phyloP scores from a whole-genome alignment of 2,329 filamentous ascomycete species.

The Epichloe festucae region DNA sequence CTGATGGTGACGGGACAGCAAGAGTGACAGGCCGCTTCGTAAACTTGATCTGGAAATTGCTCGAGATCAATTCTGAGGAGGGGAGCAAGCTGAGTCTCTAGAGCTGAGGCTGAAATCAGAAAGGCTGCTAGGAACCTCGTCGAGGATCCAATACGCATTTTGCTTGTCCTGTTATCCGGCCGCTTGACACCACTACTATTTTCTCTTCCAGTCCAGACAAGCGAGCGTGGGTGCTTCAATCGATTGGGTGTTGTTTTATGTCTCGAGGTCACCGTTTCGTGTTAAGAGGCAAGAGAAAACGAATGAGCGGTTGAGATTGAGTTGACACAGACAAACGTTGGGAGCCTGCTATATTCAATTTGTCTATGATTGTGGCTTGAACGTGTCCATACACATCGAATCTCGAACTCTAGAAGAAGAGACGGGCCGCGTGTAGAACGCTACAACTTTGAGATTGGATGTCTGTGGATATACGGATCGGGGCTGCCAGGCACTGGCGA shows the following conservation, averaged over 20 bases:
- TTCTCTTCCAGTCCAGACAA: background rate
- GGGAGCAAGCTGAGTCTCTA: background rate
- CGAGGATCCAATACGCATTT: conserved; percentile 2
- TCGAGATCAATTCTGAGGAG: background rate
- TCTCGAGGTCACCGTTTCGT: background rate
- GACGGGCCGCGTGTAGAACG: background rate
- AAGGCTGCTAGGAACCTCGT: background rate
- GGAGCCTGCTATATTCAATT: background rate
- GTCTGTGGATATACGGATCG: background rate
- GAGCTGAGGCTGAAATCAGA: background rate
- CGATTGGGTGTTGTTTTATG: background rate
- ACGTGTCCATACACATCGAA: background rate
- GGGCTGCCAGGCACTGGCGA: background rate
- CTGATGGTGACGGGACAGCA: conserved; percentile 4
- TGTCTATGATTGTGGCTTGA: background rate
- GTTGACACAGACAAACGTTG: background rate
- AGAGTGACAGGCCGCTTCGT: background rate
- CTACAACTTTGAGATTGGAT: background rate
- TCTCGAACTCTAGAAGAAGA: background rate
- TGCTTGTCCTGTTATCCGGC: background rate
- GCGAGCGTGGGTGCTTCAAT: background rate
- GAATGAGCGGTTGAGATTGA: background rate
- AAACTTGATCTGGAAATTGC: conserved; percentile 1
- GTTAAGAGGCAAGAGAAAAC: background rate
- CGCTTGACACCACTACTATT: background rate